Evolutionary conservation across 768 basidiomycete genomes (phyloP), one percentile per base, ranked within the genome.

Genomic region (Leccinum obscurum): DNA sequence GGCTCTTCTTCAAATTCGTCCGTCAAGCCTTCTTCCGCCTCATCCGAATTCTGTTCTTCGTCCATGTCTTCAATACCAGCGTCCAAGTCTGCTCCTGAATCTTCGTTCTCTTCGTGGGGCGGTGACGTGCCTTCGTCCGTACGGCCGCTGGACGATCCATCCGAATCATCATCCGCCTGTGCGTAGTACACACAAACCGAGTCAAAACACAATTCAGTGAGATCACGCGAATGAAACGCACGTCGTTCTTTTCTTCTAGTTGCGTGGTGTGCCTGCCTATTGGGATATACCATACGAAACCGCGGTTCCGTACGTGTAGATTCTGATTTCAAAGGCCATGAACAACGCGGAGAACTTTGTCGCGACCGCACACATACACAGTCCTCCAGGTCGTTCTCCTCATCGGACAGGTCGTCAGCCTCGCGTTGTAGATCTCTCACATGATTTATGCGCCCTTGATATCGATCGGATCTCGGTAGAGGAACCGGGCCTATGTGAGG

Each of bases 161-260:
- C 73, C 0, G 74, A 72, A 65, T 73, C 76, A 54, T 73, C 74
- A 20, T 73, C 74, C n/a, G 71, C 76, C 78, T 77, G 51, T 44
- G 48, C 4, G 30, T 35, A 48, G 24, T 24, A 24, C 26, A 54
- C 5, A 55, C 24, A 48, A 11, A 52, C 41, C 34, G 9, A 46
- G 44, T 53, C 15, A 20, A 28, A 46, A 52, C 8, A 22, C 22
- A 10, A 52, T 34, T n/a, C 26, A 13, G 15, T 51, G 32, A 52
- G 30, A 28, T 15, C 8, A 17, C 46, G 20, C 26, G 37, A n/a
- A 49, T 53, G 17, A 56, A 51, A 72, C 80, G 56, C 59, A 91
- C 91, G 69, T 93, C 91, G 69, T 91, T 92, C 77, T 90, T 92
- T 74, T 93, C 91, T 68, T 93, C 91, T 62, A 86, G 83, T 65